Evolutionary conservation across 139 green algal genomes (phyloP).

Genomic region (Chlorella sp.): DNA sequence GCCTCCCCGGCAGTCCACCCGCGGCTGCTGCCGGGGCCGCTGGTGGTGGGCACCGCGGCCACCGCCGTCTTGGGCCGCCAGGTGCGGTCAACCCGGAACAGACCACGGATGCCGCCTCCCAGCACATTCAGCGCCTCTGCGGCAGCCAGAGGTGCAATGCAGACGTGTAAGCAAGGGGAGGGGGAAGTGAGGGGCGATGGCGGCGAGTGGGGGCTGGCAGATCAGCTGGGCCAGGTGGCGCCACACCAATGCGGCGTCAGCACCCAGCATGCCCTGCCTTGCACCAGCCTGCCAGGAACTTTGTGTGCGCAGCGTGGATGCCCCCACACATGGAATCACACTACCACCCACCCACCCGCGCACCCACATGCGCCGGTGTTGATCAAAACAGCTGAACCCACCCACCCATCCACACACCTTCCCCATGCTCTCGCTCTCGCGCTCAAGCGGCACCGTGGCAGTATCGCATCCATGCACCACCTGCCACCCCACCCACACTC

Average conservation of each 20-base stretch:
- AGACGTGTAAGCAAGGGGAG: not conserved
- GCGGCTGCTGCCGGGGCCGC: not conserved
- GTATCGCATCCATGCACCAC: no score
- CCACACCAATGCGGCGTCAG: no score
- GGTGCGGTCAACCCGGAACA: slow-evolving; percentile 56
- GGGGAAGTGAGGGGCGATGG: not conserved
- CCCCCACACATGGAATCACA: no score
- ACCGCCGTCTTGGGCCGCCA: slow-evolving; percentile 15
- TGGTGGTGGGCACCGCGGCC: slow-evolving; percentile 10
- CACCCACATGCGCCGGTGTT: no score
- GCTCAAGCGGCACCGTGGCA: no score
- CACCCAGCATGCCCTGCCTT: no score
- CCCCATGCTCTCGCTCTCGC: not conserved
- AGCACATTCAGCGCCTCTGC: slow-evolving; percentile 45
- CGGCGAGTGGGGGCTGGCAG: not conserved
- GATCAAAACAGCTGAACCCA: no score
- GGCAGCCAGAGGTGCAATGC: not conserved
- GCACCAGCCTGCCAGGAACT: no score
- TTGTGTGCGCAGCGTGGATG: no score
- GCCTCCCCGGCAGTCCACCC: not conserved
- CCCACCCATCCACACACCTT: not conserved
- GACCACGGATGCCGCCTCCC: slow-evolving; percentile 62
- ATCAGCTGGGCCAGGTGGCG: not conserved
- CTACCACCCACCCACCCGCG: no score
- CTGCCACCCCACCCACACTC: not conserved